Conservation (phyloP, 345 rosid genomes). For the Linum usitatissimum region DNA sequence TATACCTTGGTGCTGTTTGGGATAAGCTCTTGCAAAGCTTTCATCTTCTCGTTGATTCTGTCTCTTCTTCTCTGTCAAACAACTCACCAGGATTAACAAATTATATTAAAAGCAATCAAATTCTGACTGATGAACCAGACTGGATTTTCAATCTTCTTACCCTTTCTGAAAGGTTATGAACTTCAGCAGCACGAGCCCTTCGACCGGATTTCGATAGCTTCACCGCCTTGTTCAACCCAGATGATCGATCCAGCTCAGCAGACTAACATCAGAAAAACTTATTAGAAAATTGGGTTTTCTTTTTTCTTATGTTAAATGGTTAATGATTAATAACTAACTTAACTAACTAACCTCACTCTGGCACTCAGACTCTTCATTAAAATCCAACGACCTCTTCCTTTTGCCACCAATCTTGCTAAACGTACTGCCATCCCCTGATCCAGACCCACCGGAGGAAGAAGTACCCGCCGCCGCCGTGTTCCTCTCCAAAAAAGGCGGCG, state of each 20-base stretch:
- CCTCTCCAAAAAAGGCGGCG: no score
- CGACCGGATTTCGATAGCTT: no score
- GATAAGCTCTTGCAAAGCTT: not conserved
- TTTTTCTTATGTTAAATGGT: no score
- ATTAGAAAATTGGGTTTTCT: no score
- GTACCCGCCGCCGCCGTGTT: slow-evolving; percentile 28
- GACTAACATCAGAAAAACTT: no score
- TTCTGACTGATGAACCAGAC: not conserved
- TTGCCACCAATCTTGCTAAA: slow-evolving; percentile 29
- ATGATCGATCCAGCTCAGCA: no score
- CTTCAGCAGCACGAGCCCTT: slow-evolving; percentile 4
- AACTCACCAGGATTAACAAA: not conserved
- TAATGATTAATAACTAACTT: no score
- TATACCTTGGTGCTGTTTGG: not conserved
- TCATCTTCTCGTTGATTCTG: slow-evolving; percentile 2
- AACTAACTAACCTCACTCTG: slow-evolving; percentile 40
- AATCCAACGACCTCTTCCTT: slow-evolving; percentile 41
- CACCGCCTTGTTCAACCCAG: no score
- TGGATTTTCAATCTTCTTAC: not conserved
- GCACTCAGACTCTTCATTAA: slow-evolving; percentile 38
- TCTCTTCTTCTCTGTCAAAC: not conserved
- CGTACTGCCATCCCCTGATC: slow-evolving; percentile 38
- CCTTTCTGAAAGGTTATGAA: slow-evolving; percentile 2
- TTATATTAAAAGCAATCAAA: not conserved
- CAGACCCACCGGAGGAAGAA: slow-evolving; percentile 67